Percentiles rank a stretch among this genome's conserved stretches.
These are phyloP conservation scores for sorghum (Sorghum bicolor) DNA, from an alignment of 176 grass and related monocot genomes.

Conservation along the genomic window DNA sequence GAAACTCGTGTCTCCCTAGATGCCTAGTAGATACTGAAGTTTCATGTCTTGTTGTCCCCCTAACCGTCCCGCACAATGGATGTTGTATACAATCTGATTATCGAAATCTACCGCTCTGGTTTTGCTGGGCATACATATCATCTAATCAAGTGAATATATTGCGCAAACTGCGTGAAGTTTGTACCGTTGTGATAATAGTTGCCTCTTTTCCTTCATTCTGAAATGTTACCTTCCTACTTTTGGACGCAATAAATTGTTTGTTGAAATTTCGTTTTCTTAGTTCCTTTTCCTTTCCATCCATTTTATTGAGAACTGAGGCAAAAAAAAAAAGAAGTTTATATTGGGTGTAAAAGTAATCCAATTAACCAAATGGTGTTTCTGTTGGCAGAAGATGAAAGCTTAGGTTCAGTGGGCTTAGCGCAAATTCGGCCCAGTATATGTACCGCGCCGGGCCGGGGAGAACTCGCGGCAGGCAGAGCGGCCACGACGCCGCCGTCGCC, in stretches of 20 bases:
- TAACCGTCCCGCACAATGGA: not conserved
- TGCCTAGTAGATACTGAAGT: constrained; percentile 1
- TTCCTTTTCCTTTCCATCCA: not conserved
- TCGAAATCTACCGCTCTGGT: not conserved
- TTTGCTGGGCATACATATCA: not conserved
- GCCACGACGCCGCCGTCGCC: constrained; percentile 33
- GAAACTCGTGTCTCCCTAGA: constrained; percentile 59
- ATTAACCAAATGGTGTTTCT: not conserved
- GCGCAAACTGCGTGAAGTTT: not conserved
- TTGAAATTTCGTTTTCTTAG: not conserved
- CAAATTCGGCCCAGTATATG: not conserved
- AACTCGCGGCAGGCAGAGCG: constrained; percentile 29
- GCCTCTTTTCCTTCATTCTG: not conserved
- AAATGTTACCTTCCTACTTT: not conserved
- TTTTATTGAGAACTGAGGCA: too few species aligned
- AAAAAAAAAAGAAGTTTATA: not conserved
- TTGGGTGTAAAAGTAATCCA: not conserved
- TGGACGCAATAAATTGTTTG: not conserved
- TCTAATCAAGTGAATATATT: constrained; percentile 20
- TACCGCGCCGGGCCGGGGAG: not conserved
- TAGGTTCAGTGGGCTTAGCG: not conserved
- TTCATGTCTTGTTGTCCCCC: not conserved
- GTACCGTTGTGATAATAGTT: not conserved
- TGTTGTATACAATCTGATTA: constrained; percentile 26
- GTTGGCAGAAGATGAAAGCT: not conserved